These are phyloP conservation scores for Acer campestre DNA, from an alignment of 345 rosid genomes.

Conservation along the genomic window DNA sequence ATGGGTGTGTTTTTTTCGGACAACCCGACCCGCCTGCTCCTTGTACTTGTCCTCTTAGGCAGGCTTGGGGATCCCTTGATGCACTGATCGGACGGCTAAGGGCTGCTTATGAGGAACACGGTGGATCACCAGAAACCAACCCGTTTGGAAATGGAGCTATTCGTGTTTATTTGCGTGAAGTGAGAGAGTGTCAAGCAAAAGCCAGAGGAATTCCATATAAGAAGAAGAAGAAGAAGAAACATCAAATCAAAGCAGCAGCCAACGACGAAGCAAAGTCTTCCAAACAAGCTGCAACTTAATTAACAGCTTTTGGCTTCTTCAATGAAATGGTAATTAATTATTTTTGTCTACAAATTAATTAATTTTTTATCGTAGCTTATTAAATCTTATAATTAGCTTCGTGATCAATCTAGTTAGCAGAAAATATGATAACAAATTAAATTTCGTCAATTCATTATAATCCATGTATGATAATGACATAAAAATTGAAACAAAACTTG, in stretches of 20 bases:
- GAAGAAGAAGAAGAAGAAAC: slow-evolving; percentile 81
- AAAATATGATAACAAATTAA: not conserved
- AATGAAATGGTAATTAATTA: slow-evolving; percentile 30
- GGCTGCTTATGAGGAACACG: slow-evolving; percentile 85
- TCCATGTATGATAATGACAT: not conserved
- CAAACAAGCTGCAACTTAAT: slow-evolving; percentile 22
- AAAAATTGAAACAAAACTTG: not conserved
- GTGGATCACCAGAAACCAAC: slow-evolving; percentile 65
- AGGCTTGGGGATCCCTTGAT: slow-evolving; percentile 95
- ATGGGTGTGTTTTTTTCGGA: slow-evolving; percentile 76
- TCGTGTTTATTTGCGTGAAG: slow-evolving; percentile 71
- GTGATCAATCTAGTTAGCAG: not conserved
- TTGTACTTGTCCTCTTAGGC: slow-evolving; percentile 75
- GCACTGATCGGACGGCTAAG: slow-evolving; percentile 83
- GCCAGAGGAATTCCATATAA: slow-evolving; percentile 81
- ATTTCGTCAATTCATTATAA: not conserved
- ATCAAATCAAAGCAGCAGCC: slow-evolving; percentile 31
- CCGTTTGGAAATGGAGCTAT: slow-evolving; percentile 83
- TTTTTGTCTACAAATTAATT: not conserved
- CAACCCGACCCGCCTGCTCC: slow-evolving; percentile 88
- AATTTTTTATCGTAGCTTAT: not conserved
- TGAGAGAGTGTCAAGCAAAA: slow-evolving; percentile 78
- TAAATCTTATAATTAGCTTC: not conserved
- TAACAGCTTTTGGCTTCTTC: slow-evolving; percentile 26
- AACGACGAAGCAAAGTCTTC: slow-evolving; percentile 39